phyloP scores from a whole-genome alignment of 768 basidiomycete species.

The Suillus paluster region DNA sequence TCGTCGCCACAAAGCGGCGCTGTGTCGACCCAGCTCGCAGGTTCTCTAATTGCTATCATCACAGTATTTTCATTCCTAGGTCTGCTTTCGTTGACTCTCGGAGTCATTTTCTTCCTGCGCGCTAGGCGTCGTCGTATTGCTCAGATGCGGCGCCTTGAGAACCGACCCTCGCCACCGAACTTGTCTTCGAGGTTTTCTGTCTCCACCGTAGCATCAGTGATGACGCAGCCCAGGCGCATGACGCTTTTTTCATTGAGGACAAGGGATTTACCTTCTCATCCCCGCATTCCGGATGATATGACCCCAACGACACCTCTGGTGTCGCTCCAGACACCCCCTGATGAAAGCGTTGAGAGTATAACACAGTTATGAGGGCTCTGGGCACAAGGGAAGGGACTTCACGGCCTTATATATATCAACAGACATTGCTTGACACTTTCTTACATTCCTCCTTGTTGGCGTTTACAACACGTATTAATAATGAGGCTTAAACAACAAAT shows the following conservation, averaged over 20 bases:
- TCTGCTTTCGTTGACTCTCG: constrained; percentile 20
- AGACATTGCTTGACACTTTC: not conserved
- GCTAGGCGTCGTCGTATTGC: constrained; percentile 12
- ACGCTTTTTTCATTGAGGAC: not conserved
- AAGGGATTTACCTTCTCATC: not conserved
- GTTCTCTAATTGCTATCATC: constrained; percentile 23
- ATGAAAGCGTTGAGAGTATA: not conserved
- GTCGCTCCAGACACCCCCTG: not conserved
- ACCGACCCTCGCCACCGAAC: not conserved
- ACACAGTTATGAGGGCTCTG: not conserved
- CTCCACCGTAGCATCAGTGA: not conserved
- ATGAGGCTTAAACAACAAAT: constrained; percentile 37
- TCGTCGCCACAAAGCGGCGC: not conserved
- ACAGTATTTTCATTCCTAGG: constrained; percentile 18
- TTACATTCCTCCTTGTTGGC: constrained; percentile 10
- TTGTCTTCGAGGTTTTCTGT: constrained; percentile 10
- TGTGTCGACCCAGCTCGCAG: constrained; percentile 10
- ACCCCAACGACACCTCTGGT: constrained; percentile 7
- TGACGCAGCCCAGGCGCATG: not conserved
- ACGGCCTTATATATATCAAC: not conserved
- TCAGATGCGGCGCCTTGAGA: constrained; percentile 2
- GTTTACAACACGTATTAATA: constrained; percentile 34
- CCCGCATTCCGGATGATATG: constrained; percentile 15
- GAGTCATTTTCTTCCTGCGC: constrained; percentile 19
- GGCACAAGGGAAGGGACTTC: not conserved